These are phyloP conservation scores for Grosmannia huntii DNA, from an alignment of 2,329 filamentous ascomycete species.

Conservation along the genomic window DNA sequence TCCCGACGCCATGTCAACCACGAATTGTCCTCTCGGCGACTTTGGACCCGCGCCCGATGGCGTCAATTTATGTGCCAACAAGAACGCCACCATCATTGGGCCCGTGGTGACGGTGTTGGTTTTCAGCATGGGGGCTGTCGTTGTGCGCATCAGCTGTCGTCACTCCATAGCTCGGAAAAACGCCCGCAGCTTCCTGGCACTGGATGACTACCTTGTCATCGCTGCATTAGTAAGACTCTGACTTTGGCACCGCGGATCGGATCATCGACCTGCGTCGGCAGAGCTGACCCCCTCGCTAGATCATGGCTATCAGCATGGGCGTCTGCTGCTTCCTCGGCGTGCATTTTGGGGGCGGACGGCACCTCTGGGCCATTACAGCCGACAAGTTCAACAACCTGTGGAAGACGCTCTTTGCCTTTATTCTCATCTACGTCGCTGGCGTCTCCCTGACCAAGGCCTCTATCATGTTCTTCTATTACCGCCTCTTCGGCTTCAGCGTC, in stretches of 20 bases:
- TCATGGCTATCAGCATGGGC: not conserved
- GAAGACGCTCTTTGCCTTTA: not conserved
- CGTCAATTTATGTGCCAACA: not conserved
- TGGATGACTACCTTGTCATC: not conserved
- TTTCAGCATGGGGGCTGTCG: not conserved
- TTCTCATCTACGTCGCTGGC: conserved; percentile 1
- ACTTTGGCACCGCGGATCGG: too few species aligned
- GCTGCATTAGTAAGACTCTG: not conserved
- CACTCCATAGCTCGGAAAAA: not conserved
- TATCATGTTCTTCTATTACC: not conserved
- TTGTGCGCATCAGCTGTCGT: not conserved
- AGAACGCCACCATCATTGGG: not conserved
- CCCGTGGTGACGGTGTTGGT: not conserved
- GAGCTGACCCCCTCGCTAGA: not conserved
- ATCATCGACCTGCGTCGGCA: not conserved
- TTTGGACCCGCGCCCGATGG: not conserved
- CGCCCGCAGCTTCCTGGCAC: not conserved
- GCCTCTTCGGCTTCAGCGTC: not conserved
- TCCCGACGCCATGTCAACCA: not conserved
- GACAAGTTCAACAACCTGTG: not conserved
- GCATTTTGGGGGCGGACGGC: not conserved
- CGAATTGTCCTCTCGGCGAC: not conserved
- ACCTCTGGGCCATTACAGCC: not conserved
- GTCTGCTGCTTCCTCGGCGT: conserved; percentile 1
- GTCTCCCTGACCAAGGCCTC: not conserved